Evolutionary conservation across 1,284 basidiomycete species (phyloP), one percentile per base, ranked within the genome.

Genomic region (Sanghuangporus sanghuang): DNA sequence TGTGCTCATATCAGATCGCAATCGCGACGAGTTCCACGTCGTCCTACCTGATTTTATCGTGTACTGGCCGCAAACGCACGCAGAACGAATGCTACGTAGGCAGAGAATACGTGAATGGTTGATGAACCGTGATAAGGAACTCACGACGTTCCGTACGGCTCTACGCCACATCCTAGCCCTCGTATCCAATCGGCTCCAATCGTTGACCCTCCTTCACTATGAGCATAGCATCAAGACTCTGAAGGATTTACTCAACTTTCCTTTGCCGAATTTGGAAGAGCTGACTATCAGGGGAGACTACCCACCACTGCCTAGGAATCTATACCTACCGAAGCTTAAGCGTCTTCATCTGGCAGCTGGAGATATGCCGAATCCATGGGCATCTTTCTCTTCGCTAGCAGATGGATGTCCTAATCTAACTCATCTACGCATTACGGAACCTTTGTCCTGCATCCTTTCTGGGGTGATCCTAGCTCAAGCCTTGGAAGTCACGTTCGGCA

Each of bases 291-390:
- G 65, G 54, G 65, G 65, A 23, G 65, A 66, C 50, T 66, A 66
- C 38, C 65, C 65, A 4, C 61, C 62, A 11, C 50, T 66, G 4
- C 65, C 65, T 1, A 57, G 56, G 8, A 38, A 52, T 32, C 23
- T 66, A 9, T 11, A 60, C 18, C 49, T 66, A 32, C 65, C 65
- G 32, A 57, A 38, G n/a, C 58, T 66, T 14, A 48, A 63, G 44
- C 61, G 65, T 21, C 54, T 66, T 16, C 65, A 66, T 39, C 61
- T 66, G 27, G 65, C 65, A 23, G 62, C 65, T 21, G 65, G 65
- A 9, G 65, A 66, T 48, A 66, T 63, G 62, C 65, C 65, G n/a
- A 66, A 66, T 58, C 65, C 65, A 48, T 66, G 61, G 61, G 65
- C 65, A 21, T 66, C 65, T 16, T 63, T 63, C 39, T 54, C 57